A percentile compares a stretch with the other conserved stretches of the same genome.
Evolutionary conservation across 257 asterid genomes (phyloP).

Genomic region (Solanum sejunctum): DNA sequence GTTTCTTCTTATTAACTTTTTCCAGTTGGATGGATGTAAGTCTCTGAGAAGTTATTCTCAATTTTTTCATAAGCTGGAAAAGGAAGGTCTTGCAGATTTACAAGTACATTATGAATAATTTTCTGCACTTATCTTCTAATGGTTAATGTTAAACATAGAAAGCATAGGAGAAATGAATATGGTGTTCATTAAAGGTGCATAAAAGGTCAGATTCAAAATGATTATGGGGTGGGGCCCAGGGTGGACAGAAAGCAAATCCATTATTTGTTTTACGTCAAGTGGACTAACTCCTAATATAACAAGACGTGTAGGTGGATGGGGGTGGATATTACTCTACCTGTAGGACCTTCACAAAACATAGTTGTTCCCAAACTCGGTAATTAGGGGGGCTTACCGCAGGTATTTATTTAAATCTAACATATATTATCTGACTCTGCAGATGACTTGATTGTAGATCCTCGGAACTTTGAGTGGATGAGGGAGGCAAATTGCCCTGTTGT

Average conservation of each 20-base stretch:
- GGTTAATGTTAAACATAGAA: neutral
- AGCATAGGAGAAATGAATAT: neutral
- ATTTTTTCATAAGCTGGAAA: neutral
- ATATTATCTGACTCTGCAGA: slow-evolving; percentile 32
- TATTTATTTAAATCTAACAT: neutral
- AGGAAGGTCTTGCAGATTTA: neutral
- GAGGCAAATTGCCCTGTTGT: slow-evolving; percentile 92
- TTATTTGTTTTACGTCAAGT: neutral
- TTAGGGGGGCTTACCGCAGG: neutral
- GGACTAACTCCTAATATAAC: neutral
- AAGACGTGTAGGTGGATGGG: neutral
- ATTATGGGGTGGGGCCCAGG: neutral
- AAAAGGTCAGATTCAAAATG: neutral
- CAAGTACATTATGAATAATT: neutral
- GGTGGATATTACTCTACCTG: neutral
- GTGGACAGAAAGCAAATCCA: neutral
- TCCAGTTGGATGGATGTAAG: neutral
- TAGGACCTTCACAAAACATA: neutral
- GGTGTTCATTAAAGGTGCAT: neutral
- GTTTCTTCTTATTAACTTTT: neutral
- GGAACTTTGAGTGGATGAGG: slow-evolving; percentile 96
- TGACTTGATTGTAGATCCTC: slow-evolving; percentile 97
- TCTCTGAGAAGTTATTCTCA: neutral
- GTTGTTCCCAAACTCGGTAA: neutral
- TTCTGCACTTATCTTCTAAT: neutral